These are phyloP conservation scores for Metschnikowia lochheadii DNA, from an alignment of 805 yeast species.

Conservation along the genomic window DNA sequence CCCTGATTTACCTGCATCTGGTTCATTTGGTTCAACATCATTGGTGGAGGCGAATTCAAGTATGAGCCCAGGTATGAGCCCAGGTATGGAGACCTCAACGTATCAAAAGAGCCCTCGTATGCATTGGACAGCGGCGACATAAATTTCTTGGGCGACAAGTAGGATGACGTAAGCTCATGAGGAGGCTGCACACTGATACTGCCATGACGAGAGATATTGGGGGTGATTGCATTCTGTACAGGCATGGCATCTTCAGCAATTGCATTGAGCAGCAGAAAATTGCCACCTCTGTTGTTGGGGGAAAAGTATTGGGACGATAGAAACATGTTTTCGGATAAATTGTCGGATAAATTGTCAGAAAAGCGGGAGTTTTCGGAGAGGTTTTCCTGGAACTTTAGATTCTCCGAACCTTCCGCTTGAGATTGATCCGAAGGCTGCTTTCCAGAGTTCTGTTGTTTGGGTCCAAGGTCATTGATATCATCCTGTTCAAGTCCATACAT, in stretches of 20 bases:
- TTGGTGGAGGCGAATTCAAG: constrained; percentile 37
- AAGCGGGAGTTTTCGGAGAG: not conserved
- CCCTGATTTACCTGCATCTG: too few relatives aligned
- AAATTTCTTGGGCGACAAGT: constrained; percentile 34
- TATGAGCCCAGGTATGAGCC: constrained; percentile 29
- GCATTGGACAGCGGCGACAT: constrained; percentile 29
- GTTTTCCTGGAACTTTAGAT: not conserved
- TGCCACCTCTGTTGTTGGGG: constrained; percentile 26
- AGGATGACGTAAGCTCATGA: constrained; percentile 23
- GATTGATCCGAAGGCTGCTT: too few relatives aligned
- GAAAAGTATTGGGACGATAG: constrained; percentile 39
- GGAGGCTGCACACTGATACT: constrained; percentile 29
- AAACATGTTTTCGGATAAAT: constrained; percentile 19
- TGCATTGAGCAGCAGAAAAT: constrained; percentile 27
- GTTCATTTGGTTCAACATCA: constrained; percentile 6
- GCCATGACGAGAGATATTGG: constrained; percentile 28
- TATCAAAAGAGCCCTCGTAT: constrained; percentile 30
- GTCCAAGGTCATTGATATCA: too few relatives aligned
- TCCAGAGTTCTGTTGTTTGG: not conserved
- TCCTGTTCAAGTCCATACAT: not conserved
- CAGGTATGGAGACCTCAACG: constrained; percentile 32
- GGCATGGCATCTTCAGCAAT: constrained; percentile 29
- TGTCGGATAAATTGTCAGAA: not conserved
- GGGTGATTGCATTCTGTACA: constrained; percentile 26
- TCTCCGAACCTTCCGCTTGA: not conserved